Evolutionary conservation across 179 eudicot species (phyloP).

Genomic region (Silene coronaria): DNA sequence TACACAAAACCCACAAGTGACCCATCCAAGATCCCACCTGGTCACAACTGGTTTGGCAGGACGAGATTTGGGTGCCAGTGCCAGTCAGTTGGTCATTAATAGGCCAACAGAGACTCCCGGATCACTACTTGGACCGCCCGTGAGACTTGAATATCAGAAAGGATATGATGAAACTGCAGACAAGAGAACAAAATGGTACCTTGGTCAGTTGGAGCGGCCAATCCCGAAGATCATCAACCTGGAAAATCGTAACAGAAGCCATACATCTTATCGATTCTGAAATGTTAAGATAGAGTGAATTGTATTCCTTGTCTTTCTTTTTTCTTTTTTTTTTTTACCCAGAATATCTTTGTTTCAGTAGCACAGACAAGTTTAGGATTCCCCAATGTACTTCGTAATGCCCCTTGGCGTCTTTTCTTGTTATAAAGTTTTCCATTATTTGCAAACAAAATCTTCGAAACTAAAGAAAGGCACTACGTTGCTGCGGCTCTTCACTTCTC

Average conservation of each 20-base stretch:
- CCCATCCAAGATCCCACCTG: conserved; percentile 14
- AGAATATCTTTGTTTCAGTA: background rate
- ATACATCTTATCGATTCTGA: conserved; percentile 12
- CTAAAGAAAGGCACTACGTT: background rate
- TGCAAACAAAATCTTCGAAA: background rate
- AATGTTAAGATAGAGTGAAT: conserved; percentile 1
- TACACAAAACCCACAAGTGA: background rate
- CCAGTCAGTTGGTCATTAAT: background rate
- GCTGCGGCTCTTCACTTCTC: background rate
- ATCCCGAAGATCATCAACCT: conserved; percentile 19
- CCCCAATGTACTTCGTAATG: conserved; percentile 3
- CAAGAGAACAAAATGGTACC: conserved; percentile 29
- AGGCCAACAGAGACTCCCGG: background rate
- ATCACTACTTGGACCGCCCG: conserved; percentile 2
- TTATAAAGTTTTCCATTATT: background rate
- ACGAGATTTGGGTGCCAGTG: background rate
- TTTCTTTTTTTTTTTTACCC: background rate
- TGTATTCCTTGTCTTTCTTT: background rate
- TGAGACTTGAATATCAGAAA: conserved; percentile 6
- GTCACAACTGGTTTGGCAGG: conserved; percentile 7
- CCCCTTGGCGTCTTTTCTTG: conserved; percentile 9
- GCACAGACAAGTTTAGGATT: background rate
- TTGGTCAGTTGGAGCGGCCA: conserved; percentile 28
- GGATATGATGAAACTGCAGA: conserved; percentile 18
- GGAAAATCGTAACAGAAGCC: conserved; percentile 5